Evolutionary conservation across 2,329 filamentous ascomycete species (phyloP).

Genomic region (Colletotrichum incanum): DNA sequence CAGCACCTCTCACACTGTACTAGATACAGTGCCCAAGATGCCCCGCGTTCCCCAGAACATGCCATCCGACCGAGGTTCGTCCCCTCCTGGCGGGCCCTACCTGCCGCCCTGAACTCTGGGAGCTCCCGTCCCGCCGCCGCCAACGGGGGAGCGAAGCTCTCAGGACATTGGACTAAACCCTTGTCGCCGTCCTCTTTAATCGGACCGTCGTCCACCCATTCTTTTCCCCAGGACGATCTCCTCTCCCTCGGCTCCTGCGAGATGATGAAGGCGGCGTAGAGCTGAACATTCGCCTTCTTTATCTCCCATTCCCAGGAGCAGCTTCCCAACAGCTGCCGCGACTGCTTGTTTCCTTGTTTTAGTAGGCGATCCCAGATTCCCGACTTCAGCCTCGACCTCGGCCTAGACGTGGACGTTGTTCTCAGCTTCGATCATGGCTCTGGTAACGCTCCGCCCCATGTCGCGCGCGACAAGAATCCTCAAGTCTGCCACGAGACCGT

Average conservation of each 20-base stretch:
- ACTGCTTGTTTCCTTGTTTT: not conserved
- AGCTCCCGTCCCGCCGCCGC: conserved; percentile 25
- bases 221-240: not conserved
- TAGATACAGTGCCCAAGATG: not conserved
- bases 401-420: not conserved
- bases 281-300: not conserved
- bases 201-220: conserved; percentile 6
- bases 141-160: conserved; percentile 15
- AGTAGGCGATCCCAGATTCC: too few species aligned
- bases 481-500: conserved; percentile 1
- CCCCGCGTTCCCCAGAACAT: conserved; percentile 16
- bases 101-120: conserved; percentile 6
- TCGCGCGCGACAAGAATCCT: conserved; percentile 8
- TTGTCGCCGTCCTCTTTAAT: not conserved
- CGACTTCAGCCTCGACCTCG: not conserved
- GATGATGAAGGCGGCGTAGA: not conserved
- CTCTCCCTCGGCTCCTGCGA: not conserved
- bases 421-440: conserved; percentile 4
- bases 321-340: conserved; percentile 15
- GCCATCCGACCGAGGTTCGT: conserved; percentile 39
- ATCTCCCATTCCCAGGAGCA: not conserved
- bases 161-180: conserved; percentile 10
- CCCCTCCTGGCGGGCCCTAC: conserved; percentile 3
- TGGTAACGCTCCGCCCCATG: conserved; percentile 4
- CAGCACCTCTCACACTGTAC: not conserved